Evolutionary conservation across 306 rosid genomes (phyloP).

Genomic region (Lathyrus tuberosus): DNA sequence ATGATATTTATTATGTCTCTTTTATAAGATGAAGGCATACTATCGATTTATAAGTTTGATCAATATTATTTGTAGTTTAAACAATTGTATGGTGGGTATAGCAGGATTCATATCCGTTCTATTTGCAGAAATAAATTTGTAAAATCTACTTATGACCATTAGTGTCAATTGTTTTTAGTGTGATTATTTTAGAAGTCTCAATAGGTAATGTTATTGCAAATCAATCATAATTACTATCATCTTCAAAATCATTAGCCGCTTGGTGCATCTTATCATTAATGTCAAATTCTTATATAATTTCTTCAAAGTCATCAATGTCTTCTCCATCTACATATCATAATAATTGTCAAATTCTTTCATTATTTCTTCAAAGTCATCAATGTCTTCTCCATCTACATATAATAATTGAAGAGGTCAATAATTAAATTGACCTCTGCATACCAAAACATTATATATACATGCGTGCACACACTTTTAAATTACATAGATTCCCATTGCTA

Average conservation of each 20-base stretch:
- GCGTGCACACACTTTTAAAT: background rate
- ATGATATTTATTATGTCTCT: background rate
- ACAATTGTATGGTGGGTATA: background rate
- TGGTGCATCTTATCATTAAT: background rate
- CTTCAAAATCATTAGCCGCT: background rate
- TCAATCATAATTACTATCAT: background rate
- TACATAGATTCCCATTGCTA: background rate
- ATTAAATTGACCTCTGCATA: background rate
- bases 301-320: background rate
- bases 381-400: background rate
- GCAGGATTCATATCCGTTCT: background rate
- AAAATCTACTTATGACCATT: background rate
- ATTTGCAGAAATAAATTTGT: background rate
- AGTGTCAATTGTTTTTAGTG: background rate
- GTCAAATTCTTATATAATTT: background rate
- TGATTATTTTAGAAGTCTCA: background rate
- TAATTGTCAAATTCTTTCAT: background rate
- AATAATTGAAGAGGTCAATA: background rate
- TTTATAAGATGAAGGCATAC: background rate
- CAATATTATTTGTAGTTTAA: background rate
- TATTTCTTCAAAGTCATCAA: background rate
- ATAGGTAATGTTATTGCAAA: background rate
- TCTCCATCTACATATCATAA: background rate
- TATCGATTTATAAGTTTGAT: background rate
- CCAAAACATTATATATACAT: background rate